A percentile compares a stretch with the other conserved stretches of the same genome.
Evolutionary conservation across 192 early-diverging fungal species (phyloP).

Genomic region (Podila minutissima): DNA sequence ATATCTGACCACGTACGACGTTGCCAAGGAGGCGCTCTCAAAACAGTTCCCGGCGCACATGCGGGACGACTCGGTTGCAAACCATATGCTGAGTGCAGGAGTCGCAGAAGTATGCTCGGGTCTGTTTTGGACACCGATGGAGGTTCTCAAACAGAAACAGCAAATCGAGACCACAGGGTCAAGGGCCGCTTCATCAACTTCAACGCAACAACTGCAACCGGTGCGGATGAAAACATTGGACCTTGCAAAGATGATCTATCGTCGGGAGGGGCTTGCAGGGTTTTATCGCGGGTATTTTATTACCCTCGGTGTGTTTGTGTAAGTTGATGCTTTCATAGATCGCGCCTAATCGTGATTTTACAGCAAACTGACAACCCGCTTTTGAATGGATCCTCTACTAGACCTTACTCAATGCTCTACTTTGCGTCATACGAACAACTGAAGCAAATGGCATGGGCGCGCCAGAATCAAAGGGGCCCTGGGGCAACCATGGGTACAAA

Average conservation of each 20-base stretch:
- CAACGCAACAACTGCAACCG: neutral
- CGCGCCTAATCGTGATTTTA: too few species aligned
- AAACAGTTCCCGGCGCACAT: slow-evolving; percentile 8
- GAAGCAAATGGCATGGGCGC: slow-evolving; percentile 31
- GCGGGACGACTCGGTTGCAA: slow-evolving; percentile 51
- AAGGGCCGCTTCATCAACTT: slow-evolving; percentile 1
- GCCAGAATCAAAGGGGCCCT: slow-evolving; percentile 35
- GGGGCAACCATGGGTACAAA: neutral
- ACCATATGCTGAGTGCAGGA: slow-evolving; percentile 67
- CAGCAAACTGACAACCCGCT: too few species aligned
- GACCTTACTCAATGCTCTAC: slow-evolving; percentile 50
- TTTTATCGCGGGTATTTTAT: slow-evolving; percentile 82
- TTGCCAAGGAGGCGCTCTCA: slow-evolving; percentile 58
- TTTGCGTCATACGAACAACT: slow-evolving; percentile 47
- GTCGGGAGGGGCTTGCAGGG: slow-evolving; percentile 66
- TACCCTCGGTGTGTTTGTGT: slow-evolving; percentile 79
- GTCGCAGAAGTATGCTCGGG: slow-evolving; percentile 74
- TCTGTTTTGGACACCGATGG: slow-evolving; percentile 87
- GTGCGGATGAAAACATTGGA: slow-evolving; percentile 21
- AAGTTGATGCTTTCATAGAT: slow-evolving; percentile 53
- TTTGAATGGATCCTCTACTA: neutral
- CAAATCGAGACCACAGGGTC: slow-evolving; percentile 57
- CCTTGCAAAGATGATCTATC: slow-evolving; percentile 61
- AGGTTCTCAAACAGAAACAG: slow-evolving; percentile 79
- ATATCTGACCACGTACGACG: slow-evolving; percentile 78